These are phyloP conservation scores for Daldinia bambusicola DNA, from an alignment of 495 filamentous ascomycete genomes.

Conservation along the genomic window DNA sequence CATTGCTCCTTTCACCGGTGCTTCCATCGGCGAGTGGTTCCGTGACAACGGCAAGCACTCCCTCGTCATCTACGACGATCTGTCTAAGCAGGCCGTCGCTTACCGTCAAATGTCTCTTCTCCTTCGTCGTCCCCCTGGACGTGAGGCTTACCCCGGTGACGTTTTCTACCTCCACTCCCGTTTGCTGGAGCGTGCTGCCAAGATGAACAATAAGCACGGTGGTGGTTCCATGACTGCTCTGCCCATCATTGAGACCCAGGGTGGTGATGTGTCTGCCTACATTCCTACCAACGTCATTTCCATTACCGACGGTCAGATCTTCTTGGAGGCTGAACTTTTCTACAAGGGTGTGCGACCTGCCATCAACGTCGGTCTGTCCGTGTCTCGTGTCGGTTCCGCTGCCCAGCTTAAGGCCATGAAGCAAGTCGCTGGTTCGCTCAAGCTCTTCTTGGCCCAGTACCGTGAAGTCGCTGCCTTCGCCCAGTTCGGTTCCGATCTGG, in stretches of 20 bases:
- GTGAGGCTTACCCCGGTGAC: constrained; percentile 99
- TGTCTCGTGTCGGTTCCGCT: constrained; percentile 99
- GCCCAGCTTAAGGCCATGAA: constrained; percentile 99
- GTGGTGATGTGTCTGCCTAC: constrained; percentile 99
- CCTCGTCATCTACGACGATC: constrained; percentile 93
- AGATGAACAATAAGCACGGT: constrained; percentile 97
- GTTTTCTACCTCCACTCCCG: constrained; percentile 99
- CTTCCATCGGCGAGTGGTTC: constrained; percentile 86
- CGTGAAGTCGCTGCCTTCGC: constrained; percentile 99
- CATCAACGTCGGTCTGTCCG: constrained; percentile 99
- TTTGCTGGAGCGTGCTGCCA: constrained; percentile 98
- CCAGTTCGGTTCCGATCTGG: constrained; percentile 99
- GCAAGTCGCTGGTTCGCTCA: constrained; percentile 99
- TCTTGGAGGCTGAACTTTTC: constrained; percentile 99
- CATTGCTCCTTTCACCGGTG: constrained; percentile 88
- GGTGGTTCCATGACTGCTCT: constrained; percentile 97
- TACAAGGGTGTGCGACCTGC: constrained; percentile 99
- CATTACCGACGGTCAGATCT: constrained; percentile 99
- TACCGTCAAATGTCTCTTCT: constrained; percentile 99
- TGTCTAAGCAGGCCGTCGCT: constrained; percentile 98
- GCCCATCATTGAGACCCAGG: constrained; percentile 99
- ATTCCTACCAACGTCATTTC: constrained; percentile 99
- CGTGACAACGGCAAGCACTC: constrained; percentile 93
- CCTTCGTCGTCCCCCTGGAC: constrained; percentile 97
- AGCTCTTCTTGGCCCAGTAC: constrained; percentile 99